These are phyloP conservation scores for Leucocoprinus birnbaumii DNA, from an alignment of 768 basidiomycete species.

Conservation along the genomic window DNA sequence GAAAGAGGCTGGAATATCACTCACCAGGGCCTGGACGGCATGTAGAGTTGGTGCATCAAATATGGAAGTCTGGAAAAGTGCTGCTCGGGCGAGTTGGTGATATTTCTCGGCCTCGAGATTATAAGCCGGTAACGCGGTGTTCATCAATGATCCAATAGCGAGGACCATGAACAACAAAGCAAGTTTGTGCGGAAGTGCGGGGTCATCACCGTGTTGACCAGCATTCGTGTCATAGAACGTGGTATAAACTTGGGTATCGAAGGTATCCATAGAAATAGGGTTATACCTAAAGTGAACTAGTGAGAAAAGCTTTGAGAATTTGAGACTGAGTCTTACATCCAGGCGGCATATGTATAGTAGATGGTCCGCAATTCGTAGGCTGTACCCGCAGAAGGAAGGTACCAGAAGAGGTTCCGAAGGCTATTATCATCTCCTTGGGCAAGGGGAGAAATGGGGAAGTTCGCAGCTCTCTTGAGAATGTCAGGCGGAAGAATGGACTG, in stretches of 20 bases:
- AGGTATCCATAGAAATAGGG: constrained; percentile 57
- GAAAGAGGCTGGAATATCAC: constrained; percentile 20
- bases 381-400: constrained; percentile 59
- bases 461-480: constrained; percentile 60
- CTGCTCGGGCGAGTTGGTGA: constrained; percentile 62
- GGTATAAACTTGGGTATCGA: constrained; percentile 57
- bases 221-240: constrained; percentile 51
- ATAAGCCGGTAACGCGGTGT: constrained; percentile 52
- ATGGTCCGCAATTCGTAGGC: constrained; percentile 60
- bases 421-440: constrained; percentile 42
- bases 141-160: constrained; percentile 63
- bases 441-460: constrained; percentile 56
- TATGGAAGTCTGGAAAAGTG: constrained; percentile 60
- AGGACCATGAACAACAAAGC: constrained; percentile 65
- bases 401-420: constrained; percentile 61
- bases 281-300: constrained; percentile 49
- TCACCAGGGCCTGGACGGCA: constrained; percentile 64
- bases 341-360: constrained; percentile 64
- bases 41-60: constrained; percentile 68
- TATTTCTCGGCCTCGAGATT: constrained; percentile 70
- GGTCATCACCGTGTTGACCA: constrained; percentile 45
- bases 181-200: constrained; percentile 55
- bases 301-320: background rate
- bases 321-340: constrained; percentile 51
- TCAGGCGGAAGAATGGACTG: constrained; percentile 58